Conservation (phyloP, 805 yeast genomes). For the Kazachstania viticola region DNA sequence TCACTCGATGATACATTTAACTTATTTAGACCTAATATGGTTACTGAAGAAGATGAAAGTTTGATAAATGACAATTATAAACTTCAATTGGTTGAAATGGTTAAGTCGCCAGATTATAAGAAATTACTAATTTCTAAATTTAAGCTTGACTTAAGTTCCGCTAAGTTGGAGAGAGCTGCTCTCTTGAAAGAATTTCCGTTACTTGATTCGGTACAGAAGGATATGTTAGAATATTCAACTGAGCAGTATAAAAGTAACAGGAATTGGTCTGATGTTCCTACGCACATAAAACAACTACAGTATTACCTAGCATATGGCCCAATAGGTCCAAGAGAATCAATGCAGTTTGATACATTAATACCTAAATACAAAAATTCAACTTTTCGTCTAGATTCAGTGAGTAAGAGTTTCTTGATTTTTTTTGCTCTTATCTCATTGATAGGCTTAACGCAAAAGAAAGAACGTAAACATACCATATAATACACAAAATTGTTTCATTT, state of each 20-base stretch:
- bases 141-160: no score
- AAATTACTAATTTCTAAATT: no score
- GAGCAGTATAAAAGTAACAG: conserved; percentile 9
- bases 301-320: conserved; percentile 58
- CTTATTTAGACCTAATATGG: conserved; percentile 16
- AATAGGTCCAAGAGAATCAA: conserved; percentile 57
- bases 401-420: not conserved
- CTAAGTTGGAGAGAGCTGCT: no score
- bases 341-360: conserved; percentile 28
- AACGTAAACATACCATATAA: no score
- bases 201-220: no score
- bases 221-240: no score
- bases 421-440: no score
- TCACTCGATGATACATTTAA: conserved; percentile 17
- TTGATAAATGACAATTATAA: conserved; percentile 4
- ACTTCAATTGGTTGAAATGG: no score
- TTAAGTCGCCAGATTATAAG: no score
- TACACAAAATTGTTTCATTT: no score
- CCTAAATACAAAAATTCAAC: not conserved
- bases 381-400: not conserved
- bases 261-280: conserved; percentile 43
- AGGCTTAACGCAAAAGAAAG: no score
- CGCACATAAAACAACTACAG: conserved; percentile 41
- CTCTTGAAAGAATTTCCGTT: no score
- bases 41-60: conserved; percentile 19